Percentiles rank a stretch among this genome's conserved stretches.
These are phyloP conservation scores for Yamadazyma olivae DNA, from an alignment of 805 yeast species.

Conservation along the genomic window DNA sequence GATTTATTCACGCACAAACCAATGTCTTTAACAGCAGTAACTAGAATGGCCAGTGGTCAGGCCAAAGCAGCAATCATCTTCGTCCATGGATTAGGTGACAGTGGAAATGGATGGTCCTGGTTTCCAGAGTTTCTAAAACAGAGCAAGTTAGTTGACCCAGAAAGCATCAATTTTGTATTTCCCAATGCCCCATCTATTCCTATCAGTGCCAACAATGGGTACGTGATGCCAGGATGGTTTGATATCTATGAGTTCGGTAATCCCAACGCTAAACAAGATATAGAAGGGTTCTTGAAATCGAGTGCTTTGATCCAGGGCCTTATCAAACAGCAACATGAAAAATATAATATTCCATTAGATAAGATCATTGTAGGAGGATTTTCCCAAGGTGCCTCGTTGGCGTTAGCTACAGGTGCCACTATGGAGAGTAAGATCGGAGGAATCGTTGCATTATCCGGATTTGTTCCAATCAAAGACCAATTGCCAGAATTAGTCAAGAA, in stretches of 20 bases:
- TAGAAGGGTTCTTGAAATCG: conserved; percentile 50
- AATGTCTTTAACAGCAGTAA: conserved; percentile 17
- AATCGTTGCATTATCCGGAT: conserved; percentile 74
- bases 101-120: conserved; percentile 88
- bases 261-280: conserved; percentile 46
- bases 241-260: conserved; percentile 61
- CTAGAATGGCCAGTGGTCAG: conserved; percentile 19
- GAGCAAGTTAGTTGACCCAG: conserved; percentile 45
- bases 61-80: conserved; percentile 59
- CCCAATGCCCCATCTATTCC: conserved; percentile 85
- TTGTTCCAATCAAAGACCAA: conserved; percentile 41
- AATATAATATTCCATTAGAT: conserved; percentile 51
- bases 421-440: conserved; percentile 72
- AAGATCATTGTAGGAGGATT: conserved; percentile 92
- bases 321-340: conserved; percentile 51
- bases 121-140: conserved; percentile 61
- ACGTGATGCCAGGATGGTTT: conserved; percentile 82
- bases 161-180: conserved; percentile 62
- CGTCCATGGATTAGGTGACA: conserved; percentile 89
- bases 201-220: conserved; percentile 65
- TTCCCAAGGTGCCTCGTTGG: conserved; percentile 87
- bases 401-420: conserved; percentile 58
- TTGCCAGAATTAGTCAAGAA: conserved; percentile 12
- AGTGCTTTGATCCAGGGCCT: conserved; percentile 43
- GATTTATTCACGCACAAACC: no score